Conservation (phyloP, 352 stramenopile genomes). For the Pythium myriotylum region DNA sequence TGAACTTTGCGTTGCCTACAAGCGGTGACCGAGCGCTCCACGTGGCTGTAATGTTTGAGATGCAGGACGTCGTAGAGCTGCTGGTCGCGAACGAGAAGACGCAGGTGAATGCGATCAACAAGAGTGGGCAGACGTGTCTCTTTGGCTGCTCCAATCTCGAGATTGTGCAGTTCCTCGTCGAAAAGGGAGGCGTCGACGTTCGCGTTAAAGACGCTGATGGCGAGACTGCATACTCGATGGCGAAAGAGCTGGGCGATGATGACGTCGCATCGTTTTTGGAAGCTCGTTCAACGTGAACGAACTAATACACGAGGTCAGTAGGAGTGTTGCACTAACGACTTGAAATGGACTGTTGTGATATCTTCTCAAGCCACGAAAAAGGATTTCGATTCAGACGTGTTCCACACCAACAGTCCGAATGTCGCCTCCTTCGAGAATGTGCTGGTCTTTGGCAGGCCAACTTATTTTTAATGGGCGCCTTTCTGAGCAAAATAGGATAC, state of each 20-base stretch:
- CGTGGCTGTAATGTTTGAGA: constrained; percentile 84
- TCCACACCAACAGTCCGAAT: no score
- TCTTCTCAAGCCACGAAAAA: no score
- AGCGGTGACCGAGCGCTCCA: constrained; percentile 75
- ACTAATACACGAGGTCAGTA: not conserved
- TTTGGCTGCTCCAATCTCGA: constrained; percentile 82
- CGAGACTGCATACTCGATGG: constrained; percentile 75
- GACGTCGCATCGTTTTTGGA: constrained; percentile 70
- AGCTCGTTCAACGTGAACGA: constrained; percentile 28
- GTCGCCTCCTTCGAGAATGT: no score
- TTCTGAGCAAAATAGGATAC: constrained; percentile 12
- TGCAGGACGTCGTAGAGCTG: constrained; percentile 78
- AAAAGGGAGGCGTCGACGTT: constrained; percentile 68
- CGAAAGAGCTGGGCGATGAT: constrained; percentile 71
- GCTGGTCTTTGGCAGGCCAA: no score
- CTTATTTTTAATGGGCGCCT: no score
- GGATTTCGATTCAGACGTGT: no score
- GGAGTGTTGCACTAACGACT: not conserved
- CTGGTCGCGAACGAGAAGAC: constrained; percentile 52
- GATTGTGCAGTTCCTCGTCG: constrained; percentile 61
- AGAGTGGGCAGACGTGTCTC: constrained; percentile 73
- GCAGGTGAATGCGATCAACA: constrained; percentile 71
- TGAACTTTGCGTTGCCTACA: constrained; percentile 69
- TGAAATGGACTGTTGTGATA: constrained; percentile 8
- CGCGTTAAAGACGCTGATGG: constrained; percentile 61